These are phyloP conservation scores for Phytophthora agathidicida DNA, from an alignment of 352 stramenopile genomes.

Conservation along the genomic window DNA sequence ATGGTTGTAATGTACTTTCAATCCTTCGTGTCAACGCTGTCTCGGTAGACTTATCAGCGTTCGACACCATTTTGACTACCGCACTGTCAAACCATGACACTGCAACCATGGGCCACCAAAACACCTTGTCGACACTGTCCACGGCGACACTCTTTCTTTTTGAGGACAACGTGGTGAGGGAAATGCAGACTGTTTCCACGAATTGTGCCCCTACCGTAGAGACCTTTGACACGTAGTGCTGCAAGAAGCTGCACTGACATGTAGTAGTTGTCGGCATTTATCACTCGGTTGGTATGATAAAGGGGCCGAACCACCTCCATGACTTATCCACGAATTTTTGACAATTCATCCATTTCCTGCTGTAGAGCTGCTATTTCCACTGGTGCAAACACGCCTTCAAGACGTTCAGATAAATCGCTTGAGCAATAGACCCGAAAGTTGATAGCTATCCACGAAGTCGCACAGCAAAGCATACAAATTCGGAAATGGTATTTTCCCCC, in stretches of 20 bases:
- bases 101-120: slow-evolving; percentile 11
- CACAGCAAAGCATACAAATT: slow-evolving; percentile 33
- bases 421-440: slow-evolving; percentile 31
- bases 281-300: slow-evolving; percentile 17
- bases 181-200: slow-evolving; percentile 29
- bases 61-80: slow-evolving; percentile 31
- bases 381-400: slow-evolving; percentile 13
- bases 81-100: slow-evolving; percentile 38
- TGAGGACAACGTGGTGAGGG: slow-evolving; percentile 16
- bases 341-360: slow-evolving; percentile 2
- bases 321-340: slow-evolving; percentile 23
- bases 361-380: slow-evolving; percentile 3
- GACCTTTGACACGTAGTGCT: slow-evolving; percentile 21
- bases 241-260: slow-evolving; percentile 31
- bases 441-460: slow-evolving; percentile 35
- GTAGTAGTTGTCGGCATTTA: slow-evolving; percentile 47
- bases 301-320: slow-evolving; percentile 30
- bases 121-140: slow-evolving; percentile 21
- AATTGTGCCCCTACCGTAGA: slow-evolving; percentile 30
- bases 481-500: slow-evolving; percentile 41
- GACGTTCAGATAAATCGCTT: slow-evolving; percentile 21
- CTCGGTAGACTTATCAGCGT: slow-evolving; percentile 17
- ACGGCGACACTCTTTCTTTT: slow-evolving; percentile 16
- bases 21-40: slow-evolving; percentile 19
- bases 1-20: slow-evolving; percentile 3